Base-by-base conservation (phyloP, 331 rosid species). In the Erythrophleum ivorense region DNA sequence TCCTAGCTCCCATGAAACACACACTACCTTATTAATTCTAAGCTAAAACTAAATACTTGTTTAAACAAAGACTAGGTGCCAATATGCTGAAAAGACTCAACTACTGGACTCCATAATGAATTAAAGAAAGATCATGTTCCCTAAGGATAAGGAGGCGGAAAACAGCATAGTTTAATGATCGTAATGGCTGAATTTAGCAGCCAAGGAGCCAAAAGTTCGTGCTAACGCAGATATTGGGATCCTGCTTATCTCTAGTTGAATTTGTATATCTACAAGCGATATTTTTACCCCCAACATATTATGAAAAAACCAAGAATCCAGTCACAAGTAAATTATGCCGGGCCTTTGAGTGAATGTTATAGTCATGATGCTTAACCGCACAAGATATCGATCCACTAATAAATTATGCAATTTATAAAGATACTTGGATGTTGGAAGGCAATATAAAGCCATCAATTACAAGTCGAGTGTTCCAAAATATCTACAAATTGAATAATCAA, bases 71-170 rank as follows among this genome's bases (percentile, higher is more conserved):
- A 48, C 41, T 36, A 53, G 31, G 54, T 77, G 69, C 58, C 72
- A 78, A 82, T 59, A 80, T 79, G 82, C 78, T 81, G 86, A 86
- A 84, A 81, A 60, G 85, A 82, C 86, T 45, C 85, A 68, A 88
- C 86, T 59, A 48, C 50, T 43, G 58, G 34, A 49, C 76, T 13
- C 24, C 75, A 46, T 7, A 33, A 66, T 53, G 67, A 45, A 71
- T 43, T 54, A 31, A 71, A 78, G 78, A 46, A 60, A 71, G 85
- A 79, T 86, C 84, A 86, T 64, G 76, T 81, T 81, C 87, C 70
- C 40, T 75, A 58, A 41, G 64, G 86, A 88, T 76, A 75, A 81
- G 80, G 72, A 77, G 60, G 74, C 29, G 46, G 63, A n/a, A 71
- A 50, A 62, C 48, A 46, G 34, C 12, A 72, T 58, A 77, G 31